These are phyloP conservation scores for Trichoderma breve DNA, from an alignment of 2,329 filamentous ascomycete species.

Conservation along the genomic window DNA sequence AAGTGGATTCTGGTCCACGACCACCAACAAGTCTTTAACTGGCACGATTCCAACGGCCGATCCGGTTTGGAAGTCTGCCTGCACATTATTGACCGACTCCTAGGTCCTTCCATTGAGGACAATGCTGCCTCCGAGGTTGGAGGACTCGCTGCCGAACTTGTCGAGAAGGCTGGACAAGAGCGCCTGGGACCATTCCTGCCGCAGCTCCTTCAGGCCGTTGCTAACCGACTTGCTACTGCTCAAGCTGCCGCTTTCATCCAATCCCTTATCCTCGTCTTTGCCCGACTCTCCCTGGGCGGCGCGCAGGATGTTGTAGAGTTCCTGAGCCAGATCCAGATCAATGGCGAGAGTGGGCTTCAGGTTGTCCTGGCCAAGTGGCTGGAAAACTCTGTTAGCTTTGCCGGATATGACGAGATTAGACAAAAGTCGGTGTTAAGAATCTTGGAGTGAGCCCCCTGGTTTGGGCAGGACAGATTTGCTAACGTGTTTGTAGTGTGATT, in stretches of 20 bases:
- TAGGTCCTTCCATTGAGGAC: conserved; percentile 82
- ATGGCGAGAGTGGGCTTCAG: conserved; percentile 76
- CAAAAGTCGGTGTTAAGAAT: conserved; percentile 68
- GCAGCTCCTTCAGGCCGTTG: conserved; percentile 85
- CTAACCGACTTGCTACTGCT: conserved; percentile 77
- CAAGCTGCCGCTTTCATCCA: conserved; percentile 89
- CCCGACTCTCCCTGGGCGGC: conserved; percentile 79
- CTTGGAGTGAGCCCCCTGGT: neutral
- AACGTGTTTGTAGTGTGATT: conserved; percentile 64
- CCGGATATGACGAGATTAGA: conserved; percentile 95
- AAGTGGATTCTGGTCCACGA: conserved; percentile 90
- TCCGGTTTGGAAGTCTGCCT: conserved; percentile 85
- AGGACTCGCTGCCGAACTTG: conserved; percentile 86
- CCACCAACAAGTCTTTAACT: conserved; percentile 82
- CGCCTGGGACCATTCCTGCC: conserved; percentile 85
- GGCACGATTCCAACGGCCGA: conserved; percentile 76
- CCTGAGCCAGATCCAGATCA: conserved; percentile 78
- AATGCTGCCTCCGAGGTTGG: conserved; percentile 95
- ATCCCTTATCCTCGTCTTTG: conserved; percentile 92
- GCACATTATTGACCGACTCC: conserved; percentile 85
- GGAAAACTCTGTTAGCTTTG: conserved; percentile 94
- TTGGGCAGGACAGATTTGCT: conserved; percentile 26
- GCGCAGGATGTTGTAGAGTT: conserved; percentile 91
- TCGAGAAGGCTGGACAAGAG: conserved; percentile 92
- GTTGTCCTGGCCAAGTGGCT: conserved; percentile 94